Base-by-base conservation (phyloP, 2,329 filamentous ascomycete species). In the Aspergillus felis region DNA sequence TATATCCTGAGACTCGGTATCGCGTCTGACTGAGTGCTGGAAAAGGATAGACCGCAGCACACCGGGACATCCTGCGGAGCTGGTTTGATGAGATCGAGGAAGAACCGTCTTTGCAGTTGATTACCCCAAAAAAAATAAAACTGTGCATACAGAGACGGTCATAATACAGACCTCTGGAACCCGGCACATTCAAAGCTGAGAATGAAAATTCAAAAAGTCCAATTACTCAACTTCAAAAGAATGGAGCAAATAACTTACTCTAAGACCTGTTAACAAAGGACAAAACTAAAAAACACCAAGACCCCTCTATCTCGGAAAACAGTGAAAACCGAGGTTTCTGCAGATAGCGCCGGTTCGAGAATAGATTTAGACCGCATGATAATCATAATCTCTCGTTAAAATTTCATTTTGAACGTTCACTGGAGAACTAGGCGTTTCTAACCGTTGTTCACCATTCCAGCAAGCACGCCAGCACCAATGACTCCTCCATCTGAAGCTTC, bases 401-500 rank as follows among this genome's bases (percentile, higher is more conserved):
- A 14, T 7, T 17, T 38, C 32, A 17, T 47, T 47, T 47, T 12
- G 24, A 24, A 24, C 4, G 22, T 47, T 27, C 12, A 24, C 12
- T 6, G 9, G 32, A 38, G 14, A 17, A 14, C 44, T 4, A 12
- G 20, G 20, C 3, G 12, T 47, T 46, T 46, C 56, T 56, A 69
- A 29, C 63, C 62, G 51, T 66, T 66, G 8, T 65, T 68, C 56
- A 77, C 72, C 75, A 78, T 83, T 1, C 79, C 80, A 24, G 80
- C 81, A 50, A 83, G 67, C 49, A 83, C 81, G 14, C 78, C 81
- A n/a, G 81, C 81, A 9, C 81, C 81, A 63, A 83, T 80, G 29
- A 83, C 78, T n/a, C 81, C 81, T 14, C 81, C 81, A 64, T 83
- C 80, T 9, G 76, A 74, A 24, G 81, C 80, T 66, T 83, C 81